A percentile compares a stretch with the other conserved stretches of the same genome.
These are phyloP conservation scores for Lecanicillium sp. DNA, from an alignment of 2,329 filamentous ascomycete species.

Conservation along the genomic window DNA sequence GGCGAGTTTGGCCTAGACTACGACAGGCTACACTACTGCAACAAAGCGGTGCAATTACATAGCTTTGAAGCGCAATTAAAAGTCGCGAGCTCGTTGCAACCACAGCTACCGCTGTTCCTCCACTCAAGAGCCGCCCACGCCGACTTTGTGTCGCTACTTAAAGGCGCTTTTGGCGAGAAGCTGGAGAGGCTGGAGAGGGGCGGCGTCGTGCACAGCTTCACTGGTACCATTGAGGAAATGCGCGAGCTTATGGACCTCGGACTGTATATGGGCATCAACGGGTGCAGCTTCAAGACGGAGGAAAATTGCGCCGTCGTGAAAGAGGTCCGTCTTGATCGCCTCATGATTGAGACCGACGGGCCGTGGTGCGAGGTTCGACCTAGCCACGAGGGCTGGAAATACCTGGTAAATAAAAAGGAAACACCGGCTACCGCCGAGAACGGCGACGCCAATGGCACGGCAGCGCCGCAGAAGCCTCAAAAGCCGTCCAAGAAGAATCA, in stretches of 20 bases:
- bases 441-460: constrained; percentile 8
- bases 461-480: constrained; percentile 24
- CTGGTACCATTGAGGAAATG: constrained; percentile 82
- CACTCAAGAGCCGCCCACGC: constrained; percentile 81
- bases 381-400: constrained; percentile 76
- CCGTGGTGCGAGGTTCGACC: constrained; percentile 96
- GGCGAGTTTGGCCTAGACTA: constrained; percentile 97
- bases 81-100: constrained; percentile 58
- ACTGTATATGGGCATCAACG: constrained; percentile 90
- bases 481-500: constrained; percentile 37
- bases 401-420: constrained; percentile 40
- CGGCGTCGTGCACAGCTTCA: constrained; percentile 92
- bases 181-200: constrained; percentile 62
- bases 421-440: constrained; percentile 9
- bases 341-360: constrained; percentile 96
- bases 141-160: constrained; percentile 73
- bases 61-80: constrained; percentile 80
- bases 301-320: constrained; percentile 84
- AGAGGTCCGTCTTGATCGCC: constrained; percentile 65
- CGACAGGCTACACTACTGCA: constrained; percentile 78
- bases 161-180: constrained; percentile 44
- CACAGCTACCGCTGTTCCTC: constrained; percentile 82
- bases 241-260: constrained; percentile 69
- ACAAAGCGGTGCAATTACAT: constrained; percentile 70
- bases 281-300: constrained; percentile 89